Base-by-base conservation (phyloP, 176 grass and related monocot species). In the Microstegium vimineum region DNA sequence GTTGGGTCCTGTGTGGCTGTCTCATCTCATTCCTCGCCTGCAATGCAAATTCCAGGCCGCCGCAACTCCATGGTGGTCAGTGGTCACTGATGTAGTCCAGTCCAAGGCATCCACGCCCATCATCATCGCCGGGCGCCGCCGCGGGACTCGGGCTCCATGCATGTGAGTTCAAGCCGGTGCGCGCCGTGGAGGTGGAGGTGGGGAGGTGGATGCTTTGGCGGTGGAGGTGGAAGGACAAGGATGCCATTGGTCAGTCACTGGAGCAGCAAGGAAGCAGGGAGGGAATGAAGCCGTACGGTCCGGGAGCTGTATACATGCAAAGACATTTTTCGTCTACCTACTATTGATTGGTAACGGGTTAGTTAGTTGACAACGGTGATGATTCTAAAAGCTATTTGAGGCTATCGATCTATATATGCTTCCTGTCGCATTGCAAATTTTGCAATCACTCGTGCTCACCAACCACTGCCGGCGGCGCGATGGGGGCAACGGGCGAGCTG, bases 211-310 rank as follows among this genome's bases (percentile, higher is more conserved):
- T 16, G 61, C 61, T 13, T 11, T 43, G 26, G 61, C 12, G 27
- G 22, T n/a, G 78, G 77, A 68, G 70, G 70, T 73, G 70, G 70
- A 73, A 18, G 45, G 45, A 40, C 35, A 47, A n/a, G 42, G 62
- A 47, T 66, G 76, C 27, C 76, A 43, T 79, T n/a, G n/a, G n/a
- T n/a, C n/a, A 18, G 28, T 46, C 10, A 8, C 23, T 42, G 66
- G 36, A 71, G 79, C n/a, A 30, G 69, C 41, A 20, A 28, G 38
- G 11, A 17, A 22, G 51, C 20, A 54, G 0, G 66, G 20, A 8
- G 79, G 80, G 80, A 82, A 82, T 82, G 80, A 82, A 82, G 80
- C 80, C 68, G 52, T 82, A 62, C 18, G 80, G 80, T 82, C 80
- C 80, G 80, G 80, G 68, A 82, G 47, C 67, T 72, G 66, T 81